Percentiles rank a stretch among this genome's conserved stretches.
Conservation (phyloP, 2,329 filamentous ascomycete genomes). For the Xylaria sp. region DNA sequence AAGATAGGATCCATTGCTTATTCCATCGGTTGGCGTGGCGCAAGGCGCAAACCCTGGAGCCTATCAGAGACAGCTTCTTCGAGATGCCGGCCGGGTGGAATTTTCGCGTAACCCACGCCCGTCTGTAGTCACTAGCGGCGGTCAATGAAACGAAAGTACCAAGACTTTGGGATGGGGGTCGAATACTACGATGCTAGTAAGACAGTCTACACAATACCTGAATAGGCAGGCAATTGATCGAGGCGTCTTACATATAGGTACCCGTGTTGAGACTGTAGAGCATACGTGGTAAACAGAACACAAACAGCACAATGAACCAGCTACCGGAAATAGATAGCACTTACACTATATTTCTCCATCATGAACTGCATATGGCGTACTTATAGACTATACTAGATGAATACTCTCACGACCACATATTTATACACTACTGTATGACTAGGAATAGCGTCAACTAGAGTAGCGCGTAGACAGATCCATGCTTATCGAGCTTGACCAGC, state of each 20-base stretch:
- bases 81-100: slow-evolving; percentile 34
- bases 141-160: slow-evolving; percentile 28
- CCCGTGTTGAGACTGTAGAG: neutral
- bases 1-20: slow-evolving; percentile 32
- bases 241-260: neutral
- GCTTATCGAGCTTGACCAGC: slow-evolving; percentile 26
- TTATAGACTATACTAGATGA: neutral
- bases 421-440: slow-evolving; percentile 6
- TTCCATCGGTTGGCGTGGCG: slow-evolving; percentile 29
- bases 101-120: slow-evolving; percentile 20
- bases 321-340: slow-evolving; percentile 17
- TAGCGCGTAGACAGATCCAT: slow-evolving; percentile 13
- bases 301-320: neutral
- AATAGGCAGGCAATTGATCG: slow-evolving; percentile 30
- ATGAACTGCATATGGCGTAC: neutral
- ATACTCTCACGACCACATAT: neutral
- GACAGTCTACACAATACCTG: slow-evolving; percentile 11
- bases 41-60: slow-evolving; percentile 14
- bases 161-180: slow-evolving; percentile 26
- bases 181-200: slow-evolving; percentile 8
- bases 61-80: slow-evolving; percentile 23
- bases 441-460: slow-evolving; percentile 3
- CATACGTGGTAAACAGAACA: neutral
- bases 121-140: slow-evolving; percentile 11
- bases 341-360: slow-evolving; percentile 12